A percentile compares a stretch with the other conserved stretches of the same genome.
phyloP scores from a whole-genome alignment of 2,329 filamentous ascomycete genomes.

The Sordariomycetes sp. region DNA sequence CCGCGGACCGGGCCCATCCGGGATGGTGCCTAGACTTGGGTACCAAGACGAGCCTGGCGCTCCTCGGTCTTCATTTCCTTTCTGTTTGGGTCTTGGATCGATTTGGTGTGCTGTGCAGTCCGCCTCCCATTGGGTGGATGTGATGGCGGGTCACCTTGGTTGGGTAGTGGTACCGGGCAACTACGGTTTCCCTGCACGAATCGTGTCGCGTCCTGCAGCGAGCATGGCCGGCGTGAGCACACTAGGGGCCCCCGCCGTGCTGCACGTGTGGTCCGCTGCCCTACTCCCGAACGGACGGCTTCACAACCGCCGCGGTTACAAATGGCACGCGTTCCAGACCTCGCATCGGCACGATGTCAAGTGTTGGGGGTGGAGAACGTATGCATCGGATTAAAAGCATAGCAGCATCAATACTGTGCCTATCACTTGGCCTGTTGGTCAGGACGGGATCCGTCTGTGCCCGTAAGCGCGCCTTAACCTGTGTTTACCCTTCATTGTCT shows the following conservation, averaged over 20 bases:
- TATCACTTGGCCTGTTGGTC: neutral
- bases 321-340: neutral
- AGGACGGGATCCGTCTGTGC: neutral
- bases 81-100: neutral
- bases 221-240: neutral
- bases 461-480: neutral
- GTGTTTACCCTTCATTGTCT: neutral
- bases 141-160: neutral
- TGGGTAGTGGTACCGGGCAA: neutral
- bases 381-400: neutral
- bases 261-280: neutral
- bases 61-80: neutral
- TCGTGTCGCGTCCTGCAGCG: neutral
- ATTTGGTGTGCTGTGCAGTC: neutral
- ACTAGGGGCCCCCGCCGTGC: neutral
- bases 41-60: neutral
- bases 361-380: neutral
- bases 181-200: neutral
- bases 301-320: neutral
- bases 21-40: neutral
- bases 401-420: neutral
- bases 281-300: neutral
- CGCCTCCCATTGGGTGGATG: neutral
- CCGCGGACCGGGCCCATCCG: neutral
- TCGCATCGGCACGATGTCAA: neutral